phyloP scores from a whole-genome alignment of 495 filamentous ascomycete species.

The Aspergillus wentii region DNA sequence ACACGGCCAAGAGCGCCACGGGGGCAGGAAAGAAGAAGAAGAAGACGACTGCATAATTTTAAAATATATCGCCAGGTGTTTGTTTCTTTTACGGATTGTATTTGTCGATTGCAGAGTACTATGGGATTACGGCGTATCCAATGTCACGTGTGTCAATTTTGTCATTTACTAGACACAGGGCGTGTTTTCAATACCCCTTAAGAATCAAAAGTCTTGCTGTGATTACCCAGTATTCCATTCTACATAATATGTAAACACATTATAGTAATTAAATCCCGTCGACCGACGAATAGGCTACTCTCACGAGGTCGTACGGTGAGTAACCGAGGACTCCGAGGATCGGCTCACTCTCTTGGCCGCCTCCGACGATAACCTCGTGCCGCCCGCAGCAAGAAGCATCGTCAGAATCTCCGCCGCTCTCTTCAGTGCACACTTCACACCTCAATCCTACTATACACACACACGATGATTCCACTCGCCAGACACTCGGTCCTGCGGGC shows the following conservation, averaged over 20 bases:
- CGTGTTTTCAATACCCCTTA: slow-evolving; percentile 9
- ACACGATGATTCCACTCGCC: slow-evolving; percentile 38
- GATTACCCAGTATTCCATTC: too few species aligned
- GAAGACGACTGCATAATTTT: slow-evolving; percentile 37
- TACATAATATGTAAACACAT: neutral
- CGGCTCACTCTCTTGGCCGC: slow-evolving; percentile 27
- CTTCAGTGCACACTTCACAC: slow-evolving; percentile 5
- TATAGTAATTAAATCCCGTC: neutral
- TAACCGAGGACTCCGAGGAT: slow-evolving; percentile 41
- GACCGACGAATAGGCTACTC: too few species aligned
- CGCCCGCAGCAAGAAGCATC: slow-evolving; percentile 5
- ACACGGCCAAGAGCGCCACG: slow-evolving; percentile 11
- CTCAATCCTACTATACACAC: slow-evolving; percentile 8
- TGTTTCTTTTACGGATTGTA: slow-evolving; percentile 17
- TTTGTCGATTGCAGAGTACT: slow-evolving; percentile 8
- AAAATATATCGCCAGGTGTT: slow-evolving; percentile 21
- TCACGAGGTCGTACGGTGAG: too few species aligned
- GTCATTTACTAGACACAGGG: slow-evolving; percentile 13
- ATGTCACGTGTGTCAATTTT: slow-evolving; percentile 28
- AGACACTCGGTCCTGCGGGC: slow-evolving; percentile 45
- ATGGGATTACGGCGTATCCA: slow-evolving; percentile 27
- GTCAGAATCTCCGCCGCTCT: slow-evolving; percentile 24
- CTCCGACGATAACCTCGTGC: slow-evolving; percentile 13
- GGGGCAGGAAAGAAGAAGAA: slow-evolving; percentile 37
- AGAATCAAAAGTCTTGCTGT: slow-evolving; percentile 1